A percentile compares a stretch with the other conserved stretches of the same genome.
Evolutionary conservation across 2,329 filamentous ascomycete genomes (phyloP).

Genomic region (Fusarium goolgardi): DNA sequence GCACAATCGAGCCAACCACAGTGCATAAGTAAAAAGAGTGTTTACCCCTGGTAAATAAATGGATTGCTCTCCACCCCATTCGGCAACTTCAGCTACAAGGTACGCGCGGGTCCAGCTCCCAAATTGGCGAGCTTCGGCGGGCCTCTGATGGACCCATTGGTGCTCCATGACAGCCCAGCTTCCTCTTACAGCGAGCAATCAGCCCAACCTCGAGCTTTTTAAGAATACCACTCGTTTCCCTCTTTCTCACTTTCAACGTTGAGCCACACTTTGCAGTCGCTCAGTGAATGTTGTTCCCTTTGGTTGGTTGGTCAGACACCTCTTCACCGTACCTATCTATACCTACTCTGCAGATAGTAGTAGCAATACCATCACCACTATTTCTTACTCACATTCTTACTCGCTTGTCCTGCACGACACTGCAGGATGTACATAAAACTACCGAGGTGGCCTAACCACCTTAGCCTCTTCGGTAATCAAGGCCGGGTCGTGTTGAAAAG

Average conservation of each 20-base stretch:
- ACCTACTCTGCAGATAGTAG: background rate
- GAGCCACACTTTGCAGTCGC: background rate
- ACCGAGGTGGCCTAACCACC: conserved; percentile 28
- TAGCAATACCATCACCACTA: background rate
- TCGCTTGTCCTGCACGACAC: conserved; percentile 26
- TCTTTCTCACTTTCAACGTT: background rate
- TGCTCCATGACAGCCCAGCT: conserved; percentile 29
- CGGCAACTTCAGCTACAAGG: conserved; percentile 30
- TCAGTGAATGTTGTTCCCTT: background rate
- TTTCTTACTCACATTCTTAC: conserved; percentile 2
- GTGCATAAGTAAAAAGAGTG: conserved; percentile 2
- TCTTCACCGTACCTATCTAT: too few species aligned
- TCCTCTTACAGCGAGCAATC: conserved; percentile 29
- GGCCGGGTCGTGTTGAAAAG: conserved; percentile 31
- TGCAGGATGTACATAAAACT: conserved; percentile 30
- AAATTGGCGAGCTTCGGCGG: conserved; percentile 25
- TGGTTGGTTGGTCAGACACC: background rate
- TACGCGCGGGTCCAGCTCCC: conserved; percentile 29
- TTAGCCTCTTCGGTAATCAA: conserved; percentile 40
- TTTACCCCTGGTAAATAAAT: conserved; percentile 38
- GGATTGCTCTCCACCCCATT: conserved; percentile 19
- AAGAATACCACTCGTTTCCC: conserved; percentile 2
- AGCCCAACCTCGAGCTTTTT: background rate
- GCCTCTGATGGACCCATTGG: conserved; percentile 6
- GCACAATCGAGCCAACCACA: conserved; percentile 32